Base-by-base conservation (phyloP, 495 filamentous ascomycete species). In the Podospora pseudoanserina region DNA sequence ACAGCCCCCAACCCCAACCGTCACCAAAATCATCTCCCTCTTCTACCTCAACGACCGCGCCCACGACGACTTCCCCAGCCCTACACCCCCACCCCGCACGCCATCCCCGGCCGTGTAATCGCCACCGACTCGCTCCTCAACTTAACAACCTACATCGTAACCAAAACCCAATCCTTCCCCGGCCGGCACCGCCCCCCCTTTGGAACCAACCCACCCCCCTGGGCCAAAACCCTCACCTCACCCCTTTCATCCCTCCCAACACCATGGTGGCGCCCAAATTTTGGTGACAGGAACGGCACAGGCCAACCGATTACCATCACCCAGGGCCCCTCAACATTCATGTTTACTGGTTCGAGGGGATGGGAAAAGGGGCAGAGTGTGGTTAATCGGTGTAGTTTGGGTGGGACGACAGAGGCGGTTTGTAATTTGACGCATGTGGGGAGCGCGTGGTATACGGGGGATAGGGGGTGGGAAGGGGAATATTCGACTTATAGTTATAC, bases 21-120 rank as follows among this genome's bases (percentile, higher is more conserved):
- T 71, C 7, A 72, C 71, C 53, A 63, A 49, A 28, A 60, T 74
- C 0, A 67, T 75, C 34, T 68, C 69, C 19, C 59, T 77, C 62
- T 76, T 75, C 69, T 77, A 70, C 70, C 65, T 75, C 64, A 68
- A 70, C 69, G 73, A 74, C 60, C 70, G 70, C 3, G 71, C 56
- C 32, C 70, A 69, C 64, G 71, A 75, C 34, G 72, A 73, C 49
- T 65, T 74, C 18, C 73, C 2, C 39, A 0, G 5, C 39, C 39
- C 7, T 13, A 49, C 39, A 49, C 5, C 67, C 73, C 71, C 32
- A 28, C 74, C 6, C 64, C 71, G 30, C 70, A 75, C 62, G 65
- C 68, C 11, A 73, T 57, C 60, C 69, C 66, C 2, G 75, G 73
- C 56, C 66, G 64, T n/a, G 68, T 76, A 27, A 16, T 75, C 26